Evolutionary conservation across 2,329 filamentous ascomycete species (phyloP).

Genomic region (Claviceps pusilla): DNA sequence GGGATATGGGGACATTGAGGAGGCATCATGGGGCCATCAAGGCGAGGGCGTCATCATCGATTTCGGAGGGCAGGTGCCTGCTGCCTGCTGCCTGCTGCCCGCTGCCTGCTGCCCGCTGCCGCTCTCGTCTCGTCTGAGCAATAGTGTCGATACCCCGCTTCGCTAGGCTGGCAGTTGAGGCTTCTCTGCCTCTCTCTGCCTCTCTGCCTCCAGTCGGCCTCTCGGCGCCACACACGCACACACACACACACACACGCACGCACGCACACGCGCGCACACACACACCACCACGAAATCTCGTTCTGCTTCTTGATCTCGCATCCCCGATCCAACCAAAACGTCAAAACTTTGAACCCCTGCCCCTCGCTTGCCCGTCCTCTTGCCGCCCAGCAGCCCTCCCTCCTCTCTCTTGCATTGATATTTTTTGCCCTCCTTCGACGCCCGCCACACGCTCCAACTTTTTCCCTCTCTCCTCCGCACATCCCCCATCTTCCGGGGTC

Average conservation of each 20-base stretch:
- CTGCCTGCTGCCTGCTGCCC: too few relatives aligned
- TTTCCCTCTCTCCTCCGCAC: slow-evolving; percentile 3
- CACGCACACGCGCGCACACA: not conserved
- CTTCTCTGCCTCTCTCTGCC: too few relatives aligned
- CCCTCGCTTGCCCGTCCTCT: slow-evolving; percentile 1
- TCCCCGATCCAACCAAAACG: not conserved
- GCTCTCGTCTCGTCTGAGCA: too few relatives aligned
- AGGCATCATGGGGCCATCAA: too few relatives aligned
- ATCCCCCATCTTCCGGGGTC: slow-evolving; percentile 7
- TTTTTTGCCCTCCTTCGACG: slow-evolving; percentile 3
- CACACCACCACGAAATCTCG: not conserved
- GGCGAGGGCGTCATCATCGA: too few relatives aligned
- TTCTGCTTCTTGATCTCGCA: not conserved
- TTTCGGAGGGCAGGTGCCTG: too few relatives aligned
- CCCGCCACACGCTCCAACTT: not conserved
- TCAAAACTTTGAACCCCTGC: not conserved
- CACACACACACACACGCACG: not conserved
- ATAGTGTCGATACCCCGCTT: too few relatives aligned
- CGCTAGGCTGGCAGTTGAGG: too few relatives aligned
- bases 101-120: too few relatives aligned
- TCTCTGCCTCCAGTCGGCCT: not conserved
- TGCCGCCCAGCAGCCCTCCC: slow-evolving; percentile 2
- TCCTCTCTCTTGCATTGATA: not conserved
- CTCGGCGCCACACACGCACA: not conserved
- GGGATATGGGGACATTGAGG: too few relatives aligned